These are phyloP conservation scores for Glycyrrhiza uralensis DNA, from an alignment of 306 rosid species.

Conservation along the genomic window DNA sequence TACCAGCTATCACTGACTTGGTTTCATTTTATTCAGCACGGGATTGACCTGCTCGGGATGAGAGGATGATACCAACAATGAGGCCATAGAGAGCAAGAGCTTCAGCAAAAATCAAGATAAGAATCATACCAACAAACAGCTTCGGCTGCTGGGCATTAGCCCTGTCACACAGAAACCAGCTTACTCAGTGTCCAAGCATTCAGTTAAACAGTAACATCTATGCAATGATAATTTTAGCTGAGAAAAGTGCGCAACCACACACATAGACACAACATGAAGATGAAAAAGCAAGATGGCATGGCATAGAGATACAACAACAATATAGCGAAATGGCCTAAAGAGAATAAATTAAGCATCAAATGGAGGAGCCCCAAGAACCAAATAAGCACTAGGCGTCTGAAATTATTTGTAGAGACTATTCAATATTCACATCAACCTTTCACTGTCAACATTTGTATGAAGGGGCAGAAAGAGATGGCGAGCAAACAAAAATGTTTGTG, in stretches of 20 bases:
- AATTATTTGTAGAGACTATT: not conserved
- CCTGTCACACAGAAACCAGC: constrained; percentile 37
- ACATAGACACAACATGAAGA: not conserved
- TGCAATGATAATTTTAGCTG: not conserved
- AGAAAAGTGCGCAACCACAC: not conserved
- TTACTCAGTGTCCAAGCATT: constrained; percentile 9
- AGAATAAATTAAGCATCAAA: not conserved
- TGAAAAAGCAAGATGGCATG: not conserved
- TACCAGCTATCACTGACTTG: constrained; percentile 3
- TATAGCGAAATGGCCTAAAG: not conserved
- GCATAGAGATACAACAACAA: not conserved
- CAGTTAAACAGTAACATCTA: not conserved
- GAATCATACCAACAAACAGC: constrained; percentile 84
- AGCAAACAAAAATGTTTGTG: not conserved
- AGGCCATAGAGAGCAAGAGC: constrained; percentile 85
- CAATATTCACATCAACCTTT: not conserved
- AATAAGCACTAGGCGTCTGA: not conserved
- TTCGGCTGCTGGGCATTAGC: constrained; percentile 90
- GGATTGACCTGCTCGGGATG: constrained; percentile 79
- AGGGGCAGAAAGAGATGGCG: not conserved
- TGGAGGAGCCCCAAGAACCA: not conserved
- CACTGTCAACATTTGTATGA: not conserved
- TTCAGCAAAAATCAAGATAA: constrained; percentile 70
- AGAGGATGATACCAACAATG: constrained; percentile 82
- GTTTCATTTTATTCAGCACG: constrained; percentile 50